Conservation (phyloP, 345 rosid species). For the Passiflora organensis region DNA sequence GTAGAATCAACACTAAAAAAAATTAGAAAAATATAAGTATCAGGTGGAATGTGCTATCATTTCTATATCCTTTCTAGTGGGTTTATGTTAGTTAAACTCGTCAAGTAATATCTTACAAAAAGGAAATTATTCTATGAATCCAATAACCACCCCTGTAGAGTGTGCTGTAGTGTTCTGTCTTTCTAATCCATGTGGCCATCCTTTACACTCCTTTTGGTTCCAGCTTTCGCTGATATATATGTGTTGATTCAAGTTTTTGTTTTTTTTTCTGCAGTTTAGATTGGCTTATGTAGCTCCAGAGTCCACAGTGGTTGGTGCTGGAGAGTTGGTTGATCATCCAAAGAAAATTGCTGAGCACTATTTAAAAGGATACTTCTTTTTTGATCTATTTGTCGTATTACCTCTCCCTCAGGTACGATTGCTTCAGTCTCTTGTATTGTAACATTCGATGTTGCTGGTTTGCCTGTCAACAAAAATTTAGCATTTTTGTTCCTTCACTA, state of each 20-base stretch:
- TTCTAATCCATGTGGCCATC: background rate
- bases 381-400: conserved; percentile 56
- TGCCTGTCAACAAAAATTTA: background rate
- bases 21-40: no score
- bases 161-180: background rate
- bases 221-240: background rate
- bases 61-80: no score
- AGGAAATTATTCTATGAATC: no score
- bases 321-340: conserved; percentile 85
- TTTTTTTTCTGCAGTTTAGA: conserved; percentile 56
- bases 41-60: no score
- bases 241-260: background rate
- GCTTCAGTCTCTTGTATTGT: background rate
- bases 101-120: no score
- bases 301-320: conserved; percentile 76
- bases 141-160: no score
- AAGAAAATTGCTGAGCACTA: conserved; percentile 59
- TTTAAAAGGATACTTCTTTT: conserved; percentile 43
- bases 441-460: conserved; percentile 1
- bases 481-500: background rate
- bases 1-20: no score
- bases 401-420: conserved; percentile 84
- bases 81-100: no score
- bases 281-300: conserved; percentile 84
- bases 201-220: background rate